Percentiles rank a stretch among this genome's conserved stretches.
Conservation (phyloP, 176 grass and related monocot genomes). For the Pontederia crassipes region DNA sequence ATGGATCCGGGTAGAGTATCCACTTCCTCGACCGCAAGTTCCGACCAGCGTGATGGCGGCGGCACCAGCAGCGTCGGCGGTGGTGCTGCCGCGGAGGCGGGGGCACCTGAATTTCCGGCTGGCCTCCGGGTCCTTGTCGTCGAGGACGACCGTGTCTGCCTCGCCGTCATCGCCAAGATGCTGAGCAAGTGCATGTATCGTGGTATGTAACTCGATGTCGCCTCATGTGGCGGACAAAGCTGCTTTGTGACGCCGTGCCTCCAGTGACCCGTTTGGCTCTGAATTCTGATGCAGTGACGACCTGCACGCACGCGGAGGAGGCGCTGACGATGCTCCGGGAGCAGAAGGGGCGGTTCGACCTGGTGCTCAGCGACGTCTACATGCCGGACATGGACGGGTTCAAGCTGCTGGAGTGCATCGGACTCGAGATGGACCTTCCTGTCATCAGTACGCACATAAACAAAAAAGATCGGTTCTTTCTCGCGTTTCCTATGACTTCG, state of each 20-base stretch:
- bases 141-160: slow-evolving; percentile 12
- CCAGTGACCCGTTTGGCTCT: neutral
- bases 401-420: slow-evolving; percentile 13
- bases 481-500: neutral
- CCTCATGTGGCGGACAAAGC: neutral
- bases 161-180: slow-evolving; percentile 3
- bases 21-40: no score
- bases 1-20: no score
- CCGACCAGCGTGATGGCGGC: no score
- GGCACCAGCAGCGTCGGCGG: neutral
- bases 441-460: slow-evolving; percentile 5
- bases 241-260: no score
- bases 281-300: slow-evolving; percentile 7
- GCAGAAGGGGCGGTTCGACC: slow-evolving; percentile 5
- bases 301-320: slow-evolving; percentile 1
- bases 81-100: neutral
- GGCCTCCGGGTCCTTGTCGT: slow-evolving; percentile 16
- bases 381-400: slow-evolving; percentile 24
- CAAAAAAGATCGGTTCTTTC: no score
- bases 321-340: slow-evolving; percentile 5
- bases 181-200: slow-evolving; percentile 14
- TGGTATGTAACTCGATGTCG: neutral
- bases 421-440: slow-evolving; percentile 19
- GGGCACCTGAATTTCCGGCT: slow-evolving; percentile 3
- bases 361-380: slow-evolving; percentile 11